Evolutionary conservation across 805 yeast genomes (phyloP).

Genomic region (Kluyveromyces lactis): DNA sequence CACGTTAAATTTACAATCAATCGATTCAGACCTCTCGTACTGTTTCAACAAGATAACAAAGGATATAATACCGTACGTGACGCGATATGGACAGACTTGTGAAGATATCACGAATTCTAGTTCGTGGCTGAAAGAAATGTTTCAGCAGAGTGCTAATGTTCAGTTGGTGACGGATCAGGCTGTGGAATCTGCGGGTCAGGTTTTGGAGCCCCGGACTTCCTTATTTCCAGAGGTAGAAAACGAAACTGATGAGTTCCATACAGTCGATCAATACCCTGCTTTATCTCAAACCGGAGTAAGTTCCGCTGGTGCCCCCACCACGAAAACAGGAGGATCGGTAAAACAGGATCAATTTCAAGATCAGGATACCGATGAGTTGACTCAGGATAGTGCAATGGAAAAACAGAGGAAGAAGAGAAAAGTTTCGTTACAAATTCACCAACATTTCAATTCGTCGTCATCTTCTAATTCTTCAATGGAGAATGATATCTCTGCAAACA

Average conservation of each 20-base stretch:
- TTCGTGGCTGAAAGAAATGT: slow-evolving; percentile 68
- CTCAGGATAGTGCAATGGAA: slow-evolving; percentile 23
- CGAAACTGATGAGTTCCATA: slow-evolving; percentile 4
- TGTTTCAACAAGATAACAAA: slow-evolving; percentile 64
- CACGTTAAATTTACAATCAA: slow-evolving; percentile 66
- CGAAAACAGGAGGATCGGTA: background rate
- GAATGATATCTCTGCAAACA: slow-evolving; percentile 3
- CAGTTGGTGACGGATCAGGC: slow-evolving; percentile 4
- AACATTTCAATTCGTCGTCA: slow-evolving; percentile 27
- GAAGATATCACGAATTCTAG: slow-evolving; percentile 57
- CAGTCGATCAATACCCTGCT: slow-evolving; percentile 22
- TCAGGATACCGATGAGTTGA: slow-evolving; percentile 7
- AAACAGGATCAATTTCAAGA: background rate
- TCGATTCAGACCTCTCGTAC: slow-evolving; percentile 63
- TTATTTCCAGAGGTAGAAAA: slow-evolving; percentile 2
- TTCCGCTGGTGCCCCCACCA: background rate
- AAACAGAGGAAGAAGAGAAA: slow-evolving; percentile 26
- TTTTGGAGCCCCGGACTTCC: slow-evolving; percentile 21
- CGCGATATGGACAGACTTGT: slow-evolving; percentile 50
- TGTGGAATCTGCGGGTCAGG: slow-evolving; percentile 16
- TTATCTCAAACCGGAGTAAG: background rate
- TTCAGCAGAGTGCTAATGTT: slow-evolving; percentile 68
- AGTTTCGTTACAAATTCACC: slow-evolving; percentile 25
- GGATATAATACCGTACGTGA: slow-evolving; percentile 58
- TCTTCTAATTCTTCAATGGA: slow-evolving; percentile 6